A percentile compares a stretch with the other conserved stretches of the same genome.
phyloP scores from a whole-genome alignment of 176 grass and related monocot genomes.

The Carex cristatella region DNA sequence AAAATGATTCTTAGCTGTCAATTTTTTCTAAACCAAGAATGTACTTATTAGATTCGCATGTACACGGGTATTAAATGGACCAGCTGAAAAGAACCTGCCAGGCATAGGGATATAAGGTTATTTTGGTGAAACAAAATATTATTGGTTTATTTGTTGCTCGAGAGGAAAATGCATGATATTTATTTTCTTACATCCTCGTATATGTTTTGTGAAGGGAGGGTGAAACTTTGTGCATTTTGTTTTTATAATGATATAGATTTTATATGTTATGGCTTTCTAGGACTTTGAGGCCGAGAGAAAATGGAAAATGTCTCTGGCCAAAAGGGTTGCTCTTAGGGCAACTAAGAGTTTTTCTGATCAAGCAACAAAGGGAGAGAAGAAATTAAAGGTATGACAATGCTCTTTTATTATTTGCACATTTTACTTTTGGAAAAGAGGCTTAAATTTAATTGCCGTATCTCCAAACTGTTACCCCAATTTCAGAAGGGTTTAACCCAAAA shows the following conservation, averaged over 20 bases:
- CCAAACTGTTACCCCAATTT: not conserved
- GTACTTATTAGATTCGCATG: not conserved
- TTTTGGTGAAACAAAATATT: not conserved
- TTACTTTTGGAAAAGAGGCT: not conserved
- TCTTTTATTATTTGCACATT: not conserved
- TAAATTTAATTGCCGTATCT: slow-evolving; percentile 6
- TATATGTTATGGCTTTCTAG: slow-evolving; percentile 22
- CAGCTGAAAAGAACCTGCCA: not conserved
- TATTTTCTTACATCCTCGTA: not conserved
- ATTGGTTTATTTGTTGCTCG: not conserved
- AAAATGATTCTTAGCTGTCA: not conserved
- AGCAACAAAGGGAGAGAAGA: slow-evolving; percentile 81
- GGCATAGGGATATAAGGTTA: not conserved
- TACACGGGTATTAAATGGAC: not conserved
- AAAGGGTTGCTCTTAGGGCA: slow-evolving; percentile 76
- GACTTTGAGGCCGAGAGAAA: slow-evolving; percentile 99
- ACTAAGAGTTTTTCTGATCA: slow-evolving; percentile 74
- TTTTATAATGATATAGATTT: slow-evolving; percentile 18
- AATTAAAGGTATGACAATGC: slow-evolving; percentile 58
- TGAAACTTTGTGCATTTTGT: slow-evolving; percentile 4
- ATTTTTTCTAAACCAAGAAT: not conserved
- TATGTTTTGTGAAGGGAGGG: not conserved
- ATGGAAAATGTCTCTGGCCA: slow-evolving; percentile 93
- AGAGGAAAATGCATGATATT: not conserved
- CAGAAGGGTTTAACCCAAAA: not conserved